Evolutionary conservation across 768 basidiomycete species (phyloP).

Genomic region (Boletus reticulatus): DNA sequence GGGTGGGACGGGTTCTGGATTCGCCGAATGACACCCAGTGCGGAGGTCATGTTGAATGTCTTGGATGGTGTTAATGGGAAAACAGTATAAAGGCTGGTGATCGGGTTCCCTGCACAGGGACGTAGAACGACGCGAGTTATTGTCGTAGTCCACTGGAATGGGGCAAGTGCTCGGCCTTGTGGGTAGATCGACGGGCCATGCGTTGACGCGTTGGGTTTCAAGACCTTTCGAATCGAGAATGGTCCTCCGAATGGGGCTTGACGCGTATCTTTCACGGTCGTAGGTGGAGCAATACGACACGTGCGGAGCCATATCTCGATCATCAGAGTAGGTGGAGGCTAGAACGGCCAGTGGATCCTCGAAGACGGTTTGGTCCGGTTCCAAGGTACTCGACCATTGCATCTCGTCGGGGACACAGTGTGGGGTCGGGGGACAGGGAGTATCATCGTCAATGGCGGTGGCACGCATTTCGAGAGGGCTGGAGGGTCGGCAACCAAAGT

Average conservation of each 20-base stretch:
- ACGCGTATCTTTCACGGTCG: background rate
- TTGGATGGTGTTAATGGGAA: constrained; percentile 8
- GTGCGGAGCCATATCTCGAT: background rate
- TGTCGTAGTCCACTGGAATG: constrained; percentile 10
- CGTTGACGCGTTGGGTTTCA: background rate
- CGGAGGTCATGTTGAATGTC: constrained; percentile 9
- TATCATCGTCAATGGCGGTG: background rate
- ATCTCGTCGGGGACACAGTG: background rate
- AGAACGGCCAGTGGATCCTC: background rate
- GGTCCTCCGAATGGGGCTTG: constrained; percentile 12
- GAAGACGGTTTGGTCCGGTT: background rate
- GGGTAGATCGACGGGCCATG: background rate
- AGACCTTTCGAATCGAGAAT: background rate
- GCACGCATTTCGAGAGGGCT: background rate
- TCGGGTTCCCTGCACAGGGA: background rate
- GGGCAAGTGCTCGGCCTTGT: background rate
- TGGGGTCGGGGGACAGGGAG: constrained; percentile 18
- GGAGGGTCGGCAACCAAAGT: background rate
- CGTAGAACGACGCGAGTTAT: background rate
- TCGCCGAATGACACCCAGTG: constrained; percentile 3
- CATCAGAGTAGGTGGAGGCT: background rate
- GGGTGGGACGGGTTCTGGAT: constrained; percentile 21
- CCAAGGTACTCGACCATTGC: background rate
- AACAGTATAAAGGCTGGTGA: background rate
- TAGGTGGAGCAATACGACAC: constrained; percentile 3